A percentile compares a stretch with the other conserved stretches of the same genome.
Conservation (phyloP, 2,329 filamentous ascomycete genomes). For the Aureobasidium subglaciale region DNA sequence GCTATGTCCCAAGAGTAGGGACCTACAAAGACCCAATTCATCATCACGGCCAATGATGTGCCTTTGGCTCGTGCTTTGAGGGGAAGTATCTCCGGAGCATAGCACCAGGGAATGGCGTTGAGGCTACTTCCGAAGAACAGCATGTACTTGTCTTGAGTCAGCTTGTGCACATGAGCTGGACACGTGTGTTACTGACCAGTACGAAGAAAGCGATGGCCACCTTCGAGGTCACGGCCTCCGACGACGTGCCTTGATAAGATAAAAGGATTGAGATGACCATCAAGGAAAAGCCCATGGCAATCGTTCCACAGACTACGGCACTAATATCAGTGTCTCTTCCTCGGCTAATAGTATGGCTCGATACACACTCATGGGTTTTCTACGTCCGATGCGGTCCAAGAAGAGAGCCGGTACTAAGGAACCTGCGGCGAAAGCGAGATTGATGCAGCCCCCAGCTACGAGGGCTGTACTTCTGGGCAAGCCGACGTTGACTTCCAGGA, state of each 20-base stretch:
- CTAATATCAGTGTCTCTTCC: neutral
- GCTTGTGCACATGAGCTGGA: neutral
- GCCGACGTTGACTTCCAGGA: conserved; percentile 39
- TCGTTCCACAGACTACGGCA: conserved; percentile 19
- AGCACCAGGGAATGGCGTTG: conserved; percentile 22
- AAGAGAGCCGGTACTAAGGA: conserved; percentile 38
- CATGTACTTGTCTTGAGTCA: conserved; percentile 13
- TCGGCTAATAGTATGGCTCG: neutral
- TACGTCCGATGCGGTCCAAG: conserved; percentile 32
- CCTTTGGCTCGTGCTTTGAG: conserved; percentile 42
- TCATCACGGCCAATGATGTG: conserved; percentile 39
- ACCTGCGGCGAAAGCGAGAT: conserved; percentile 31
- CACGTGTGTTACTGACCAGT: conserved; percentile 26
- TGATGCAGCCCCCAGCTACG: conserved; percentile 38
- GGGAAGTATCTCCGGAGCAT: conserved; percentile 40
- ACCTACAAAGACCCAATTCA: conserved; percentile 36
- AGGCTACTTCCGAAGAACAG: conserved; percentile 22
- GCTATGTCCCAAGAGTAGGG: neutral
- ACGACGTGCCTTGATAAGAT: conserved; percentile 31
- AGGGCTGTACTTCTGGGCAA: conserved; percentile 34
- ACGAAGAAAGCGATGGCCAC: conserved; percentile 44
- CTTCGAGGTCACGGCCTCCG: conserved; percentile 33
- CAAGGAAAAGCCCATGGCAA: conserved; percentile 27
- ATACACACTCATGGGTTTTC: conserved; percentile 21
- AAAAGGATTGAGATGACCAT: conserved; percentile 32